Conservation (phyloP, 192 early-diverging fungal species). For the Coemansia sp. region DNA sequence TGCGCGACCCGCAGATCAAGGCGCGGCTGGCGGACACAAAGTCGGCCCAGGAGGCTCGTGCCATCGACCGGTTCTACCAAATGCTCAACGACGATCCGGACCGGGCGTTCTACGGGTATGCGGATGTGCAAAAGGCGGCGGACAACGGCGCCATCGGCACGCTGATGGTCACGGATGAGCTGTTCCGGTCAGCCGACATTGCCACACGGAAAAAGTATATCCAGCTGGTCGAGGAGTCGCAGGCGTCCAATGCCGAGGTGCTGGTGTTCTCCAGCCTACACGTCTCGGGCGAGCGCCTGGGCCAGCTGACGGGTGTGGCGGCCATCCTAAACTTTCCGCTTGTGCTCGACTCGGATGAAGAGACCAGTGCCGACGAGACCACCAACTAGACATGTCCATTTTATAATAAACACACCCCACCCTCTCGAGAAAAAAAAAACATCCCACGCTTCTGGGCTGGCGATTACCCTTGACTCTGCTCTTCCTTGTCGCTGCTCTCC, state of each 20-base stretch:
- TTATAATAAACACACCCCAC: too few species aligned
- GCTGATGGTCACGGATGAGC: constrained; percentile 85
- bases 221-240: constrained; percentile 73
- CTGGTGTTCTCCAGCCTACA: constrained; percentile 90
- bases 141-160: constrained; percentile 83
- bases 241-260: constrained; percentile 67
- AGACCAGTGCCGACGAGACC: constrained; percentile 40
- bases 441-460: background rate
- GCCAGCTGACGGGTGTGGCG: constrained; percentile 91
- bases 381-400: too few species aligned
- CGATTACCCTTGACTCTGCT: too few species aligned
- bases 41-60: constrained; percentile 74
- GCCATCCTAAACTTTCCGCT: constrained; percentile 90
- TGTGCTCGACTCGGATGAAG: constrained; percentile 68
- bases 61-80: constrained; percentile 80
- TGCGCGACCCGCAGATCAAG: constrained; percentile 78
- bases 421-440: background rate
- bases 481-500: too few species aligned
- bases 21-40: constrained; percentile 85
- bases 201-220: constrained; percentile 80
- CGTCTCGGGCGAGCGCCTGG: constrained; percentile 92
- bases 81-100: constrained; percentile 87
- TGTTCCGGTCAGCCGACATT: constrained; percentile 89
- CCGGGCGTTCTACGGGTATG: constrained; percentile 87
- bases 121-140: constrained; percentile 77